Evolutionary conservation across 805 yeast species (phyloP).

Genomic region (Kodamaea restingae): DNA sequence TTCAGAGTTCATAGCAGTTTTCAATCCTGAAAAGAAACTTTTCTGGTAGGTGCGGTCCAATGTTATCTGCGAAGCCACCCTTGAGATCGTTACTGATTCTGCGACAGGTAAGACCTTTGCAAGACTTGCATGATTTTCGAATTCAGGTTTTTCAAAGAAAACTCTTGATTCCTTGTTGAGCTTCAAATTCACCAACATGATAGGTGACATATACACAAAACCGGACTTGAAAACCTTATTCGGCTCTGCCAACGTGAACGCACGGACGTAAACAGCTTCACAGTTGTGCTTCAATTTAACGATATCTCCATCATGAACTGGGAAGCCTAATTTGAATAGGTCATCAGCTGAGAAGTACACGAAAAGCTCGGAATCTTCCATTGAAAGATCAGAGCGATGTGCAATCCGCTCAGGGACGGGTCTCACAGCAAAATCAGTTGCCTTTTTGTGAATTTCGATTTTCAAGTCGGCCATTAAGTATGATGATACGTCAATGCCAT

Average conservation of each 20-base stretch:
- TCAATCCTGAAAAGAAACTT: constrained; percentile 56
- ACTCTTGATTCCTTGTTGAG: constrained; percentile 21
- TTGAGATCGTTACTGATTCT: constrained; percentile 57
- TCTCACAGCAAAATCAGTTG: constrained; percentile 18
- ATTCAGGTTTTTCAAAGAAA: constrained; percentile 17
- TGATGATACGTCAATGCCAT: constrained; percentile 27
- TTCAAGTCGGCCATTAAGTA: constrained; percentile 30
- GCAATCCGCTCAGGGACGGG: constrained; percentile 30
- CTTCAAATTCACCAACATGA: constrained; percentile 49
- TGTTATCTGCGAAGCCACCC: constrained; percentile 67
- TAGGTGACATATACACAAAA: constrained; percentile 57
- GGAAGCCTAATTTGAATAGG: constrained; percentile 48
- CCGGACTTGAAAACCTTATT: constrained; percentile 36
- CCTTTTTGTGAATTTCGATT: constrained; percentile 10
- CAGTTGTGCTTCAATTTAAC: constrained; percentile 31
- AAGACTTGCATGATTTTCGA: constrained; percentile 15
- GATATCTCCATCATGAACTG: constrained; percentile 67
- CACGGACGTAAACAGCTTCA: constrained; percentile 28
- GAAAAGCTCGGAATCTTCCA: constrained; percentile 38
- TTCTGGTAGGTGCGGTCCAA: constrained; percentile 61
- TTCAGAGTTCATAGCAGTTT: constrained; percentile 54
- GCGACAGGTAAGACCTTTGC: constrained; percentile 46
- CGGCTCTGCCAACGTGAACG: constrained; percentile 66
- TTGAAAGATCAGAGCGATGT: constrained; percentile 19
- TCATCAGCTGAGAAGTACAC: constrained; percentile 44